Conservation (phyloP, 2,329 filamentous ascomycete genomes). For the Cercospora janseana region DNA sequence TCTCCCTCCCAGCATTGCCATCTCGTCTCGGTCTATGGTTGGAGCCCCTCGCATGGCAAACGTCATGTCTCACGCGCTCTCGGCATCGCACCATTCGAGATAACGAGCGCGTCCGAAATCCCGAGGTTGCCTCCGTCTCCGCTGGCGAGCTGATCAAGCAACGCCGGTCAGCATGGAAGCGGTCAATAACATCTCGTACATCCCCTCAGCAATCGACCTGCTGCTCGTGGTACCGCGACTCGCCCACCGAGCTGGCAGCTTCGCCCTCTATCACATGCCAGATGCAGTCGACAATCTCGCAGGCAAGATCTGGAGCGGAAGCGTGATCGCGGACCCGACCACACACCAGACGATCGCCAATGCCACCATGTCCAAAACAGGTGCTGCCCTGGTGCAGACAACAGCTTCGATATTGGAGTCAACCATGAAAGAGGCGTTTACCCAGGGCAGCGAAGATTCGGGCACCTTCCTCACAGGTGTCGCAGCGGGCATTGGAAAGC, state of each 20-base stretch:
- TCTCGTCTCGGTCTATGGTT: neutral
- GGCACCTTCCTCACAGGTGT: slow-evolving; percentile 31
- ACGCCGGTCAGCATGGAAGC: slow-evolving; percentile 17
- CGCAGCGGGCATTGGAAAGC: slow-evolving; percentile 28
- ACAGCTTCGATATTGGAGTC: slow-evolving; percentile 39
- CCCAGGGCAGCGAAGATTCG: slow-evolving; percentile 27
- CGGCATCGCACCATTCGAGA: neutral
- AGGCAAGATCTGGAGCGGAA: slow-evolving; percentile 53
- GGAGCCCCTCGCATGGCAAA: neutral
- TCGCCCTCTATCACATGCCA: slow-evolving; percentile 54
- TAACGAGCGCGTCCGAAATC: slow-evolving; percentile 1
- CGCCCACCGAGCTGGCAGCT: slow-evolving; percentile 65
- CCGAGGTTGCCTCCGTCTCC: neutral
- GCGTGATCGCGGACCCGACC: slow-evolving; percentile 60
- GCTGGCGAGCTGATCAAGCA: neutral
- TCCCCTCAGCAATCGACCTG: slow-evolving; percentile 65
- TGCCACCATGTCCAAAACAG: slow-evolving; percentile 41
- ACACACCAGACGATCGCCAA: slow-evolving; percentile 44
- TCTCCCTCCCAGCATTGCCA: neutral
- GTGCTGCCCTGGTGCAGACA: slow-evolving; percentile 44
- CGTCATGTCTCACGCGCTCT: slow-evolving; percentile 1
- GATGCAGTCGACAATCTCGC: slow-evolving; percentile 59
- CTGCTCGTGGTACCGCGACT: slow-evolving; percentile 69
- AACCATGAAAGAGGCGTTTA: slow-evolving; percentile 29
- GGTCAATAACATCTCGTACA: slow-evolving; percentile 22